Evolutionary conservation across 495 filamentous ascomycete species (phyloP), one percentile per base, ranked within the genome.

Genomic region (Talaromyces wortmannii): DNA sequence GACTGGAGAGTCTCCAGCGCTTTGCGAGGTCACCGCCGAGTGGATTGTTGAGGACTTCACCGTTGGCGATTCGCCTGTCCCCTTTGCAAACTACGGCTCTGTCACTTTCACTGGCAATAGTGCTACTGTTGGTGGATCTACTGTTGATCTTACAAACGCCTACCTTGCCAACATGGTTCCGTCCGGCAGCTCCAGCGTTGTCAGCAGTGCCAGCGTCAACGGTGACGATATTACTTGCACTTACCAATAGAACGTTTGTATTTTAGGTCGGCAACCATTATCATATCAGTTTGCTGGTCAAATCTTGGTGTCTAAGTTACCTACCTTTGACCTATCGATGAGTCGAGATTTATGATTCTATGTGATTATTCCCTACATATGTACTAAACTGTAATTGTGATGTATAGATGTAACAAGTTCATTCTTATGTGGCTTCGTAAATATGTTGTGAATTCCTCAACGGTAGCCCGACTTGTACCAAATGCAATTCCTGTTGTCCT

Each of bases 11-110:
- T 59, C 63, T 0, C 53, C 53, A 6, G 36, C 33, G 0, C 63
- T 77, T 29, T 68, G 63, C 50, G 68, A 69, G 44, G 60, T 70
- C 52, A 84, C 85, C 57, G 83, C 79, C 13, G 83, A 86, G 55
- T 86, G 82, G 83, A 84, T 86, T 52, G 79, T 86, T 29, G 83
- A 86, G 70, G 83, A 85, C 55, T 85, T 79, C 58, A 68, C 78
- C 53, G 59, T 67, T 4, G 76, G 76, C 15, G 62, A 61, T 49
- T 10, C 52, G 4, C 67, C 77, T 55, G 81, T 85, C 0, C 67
- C 73, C 6, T 68, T 86, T 59, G 80, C 73, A 12, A 67, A 83
- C 60, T 84, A 83, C 59, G 73, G 73, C 45, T 65, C 61, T 3
- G 70, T 84, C 4, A 67, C 60, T 17, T 84, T 84, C 54, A 75